Evolutionary conservation across 768 basidiomycete species (phyloP), one percentile per base, ranked within the genome.

Genomic region (Kwoniella shandongensis): DNA sequence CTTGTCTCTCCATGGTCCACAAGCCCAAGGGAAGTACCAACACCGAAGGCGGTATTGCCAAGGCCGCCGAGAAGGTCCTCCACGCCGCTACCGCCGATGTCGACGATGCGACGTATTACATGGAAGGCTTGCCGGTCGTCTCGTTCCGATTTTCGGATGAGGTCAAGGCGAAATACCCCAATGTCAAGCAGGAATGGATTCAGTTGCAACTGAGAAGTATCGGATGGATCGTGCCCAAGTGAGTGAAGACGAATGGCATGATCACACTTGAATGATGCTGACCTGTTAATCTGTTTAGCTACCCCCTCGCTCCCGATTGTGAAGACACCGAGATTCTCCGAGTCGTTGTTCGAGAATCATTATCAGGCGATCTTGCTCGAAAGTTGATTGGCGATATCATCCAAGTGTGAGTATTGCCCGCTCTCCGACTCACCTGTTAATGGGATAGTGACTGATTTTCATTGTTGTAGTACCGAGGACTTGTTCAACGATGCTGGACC

Each of bases 211-310:
- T 84, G 25, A 76, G 81, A 44, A 76, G 75, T 8, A 83, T 83
- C 61, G 84, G 83, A 2, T 85, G 84, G 84, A 84, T 85, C 51
- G 82, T 84, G 1, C 83, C 84, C 10, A 84, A 84, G 73, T 74
- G 55, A 59, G 72, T 46, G 22, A 12, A 2, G n/a, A 3, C 38
- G 17, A 15, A 13, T 25, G 12, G 4, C 11, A 25, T 2, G 22
- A 4, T 18, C 8, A 13, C 49, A 39, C 15, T 40, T 20, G n/a
- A 40, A 39, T 38, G 10, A 40, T 30, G 40, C 54, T 51, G 22
- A 58, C 32, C 25, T 10, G n/a, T 44, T 6, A 52, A 3, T 53
- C 0, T 10, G 32, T 36, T 2, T 50, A 74, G 71, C 69, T 85
- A 85, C 63, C 77, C 78, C 39, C 80, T 83, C 25, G 83, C 85